Evolutionary conservation across 257 asterid genomes (phyloP).

Genomic region (Nemophila menziesii): DNA sequence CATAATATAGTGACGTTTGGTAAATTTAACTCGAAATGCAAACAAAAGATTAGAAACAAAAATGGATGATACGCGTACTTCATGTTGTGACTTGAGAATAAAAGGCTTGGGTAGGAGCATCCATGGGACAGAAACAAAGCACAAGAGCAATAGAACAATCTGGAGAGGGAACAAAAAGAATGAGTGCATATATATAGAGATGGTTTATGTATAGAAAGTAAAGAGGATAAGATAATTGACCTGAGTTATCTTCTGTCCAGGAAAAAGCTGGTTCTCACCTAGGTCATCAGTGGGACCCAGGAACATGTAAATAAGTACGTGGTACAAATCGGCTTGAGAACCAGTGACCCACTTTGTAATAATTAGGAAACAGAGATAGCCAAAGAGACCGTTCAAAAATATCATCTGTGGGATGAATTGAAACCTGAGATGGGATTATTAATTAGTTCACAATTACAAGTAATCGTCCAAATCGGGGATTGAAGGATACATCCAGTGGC

Average conservation of each 20-base stretch:
- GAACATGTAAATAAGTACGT: conserved; percentile 98
- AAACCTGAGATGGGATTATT: conserved; percentile 59
- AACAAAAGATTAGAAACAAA: conserved; percentile 9
- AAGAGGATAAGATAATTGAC: conserved; percentile 19
- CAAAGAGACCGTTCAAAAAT: conserved; percentile 83
- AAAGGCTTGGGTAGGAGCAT: conserved; percentile 98
- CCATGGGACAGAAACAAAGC: conserved; percentile 92
- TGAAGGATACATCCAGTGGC: too few species aligned
- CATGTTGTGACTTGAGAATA: conserved; percentile 64
- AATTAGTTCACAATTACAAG: conserved; percentile 3
- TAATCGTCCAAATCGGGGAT: too few species aligned
- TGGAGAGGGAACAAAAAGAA: conserved; percentile 24
- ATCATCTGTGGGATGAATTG: conserved; percentile 87
- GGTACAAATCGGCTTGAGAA: conserved; percentile 90
- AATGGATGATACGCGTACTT: conserved; percentile 28
- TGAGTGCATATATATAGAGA: background rate
- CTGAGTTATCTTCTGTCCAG: conserved; percentile 85
- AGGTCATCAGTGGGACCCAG: conserved; percentile 88
- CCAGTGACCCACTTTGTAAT: conserved; percentile 93
- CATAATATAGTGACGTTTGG: too few species aligned
- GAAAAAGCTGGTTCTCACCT: conserved; percentile 88
- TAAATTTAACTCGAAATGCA: too few species aligned
- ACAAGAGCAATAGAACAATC: conserved; percentile 60
- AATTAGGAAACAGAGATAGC: conserved; percentile 80
- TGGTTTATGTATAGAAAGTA: background rate